These are phyloP conservation scores for Podaxis sp. DNA, from an alignment of 768 basidiomycete genomes.

Conservation along the genomic window DNA sequence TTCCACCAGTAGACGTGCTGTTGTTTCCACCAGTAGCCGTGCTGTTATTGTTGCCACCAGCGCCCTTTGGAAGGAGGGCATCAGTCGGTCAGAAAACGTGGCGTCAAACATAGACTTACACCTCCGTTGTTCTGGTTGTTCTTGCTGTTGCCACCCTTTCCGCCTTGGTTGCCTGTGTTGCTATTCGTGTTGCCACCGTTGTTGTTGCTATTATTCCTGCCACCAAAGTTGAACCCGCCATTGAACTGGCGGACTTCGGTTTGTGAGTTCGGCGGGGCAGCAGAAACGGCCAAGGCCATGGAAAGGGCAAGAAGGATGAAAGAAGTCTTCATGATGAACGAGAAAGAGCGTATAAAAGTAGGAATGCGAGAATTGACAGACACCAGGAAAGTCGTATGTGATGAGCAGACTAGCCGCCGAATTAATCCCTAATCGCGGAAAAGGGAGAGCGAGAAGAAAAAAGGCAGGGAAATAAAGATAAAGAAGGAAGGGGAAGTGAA, in stretches of 20 bases:
- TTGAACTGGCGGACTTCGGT: background rate
- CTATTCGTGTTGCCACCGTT: slow-evolving; percentile 7
- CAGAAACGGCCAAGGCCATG: slow-evolving; percentile 23
- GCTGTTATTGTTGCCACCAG: slow-evolving; percentile 9
- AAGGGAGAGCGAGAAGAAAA: slow-evolving; percentile 15
- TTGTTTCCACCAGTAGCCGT: slow-evolving; percentile 8
- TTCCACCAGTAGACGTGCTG: slow-evolving; percentile 6
- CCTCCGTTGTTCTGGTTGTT: slow-evolving; percentile 12
- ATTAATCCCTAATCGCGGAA: slow-evolving; percentile 27
- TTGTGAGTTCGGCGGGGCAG: slow-evolving; percentile 14
- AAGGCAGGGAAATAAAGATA: slow-evolving; percentile 12
- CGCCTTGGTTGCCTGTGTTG: background rate
- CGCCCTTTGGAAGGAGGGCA: background rate
- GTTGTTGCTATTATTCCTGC: slow-evolving; percentile 9
- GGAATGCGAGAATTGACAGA: slow-evolving; percentile 19
- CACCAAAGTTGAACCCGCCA: background rate
- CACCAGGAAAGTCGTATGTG: slow-evolving; percentile 6
- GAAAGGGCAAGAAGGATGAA: slow-evolving; percentile 23
- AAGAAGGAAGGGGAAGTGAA: slow-evolving; percentile 12
- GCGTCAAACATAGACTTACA: background rate
- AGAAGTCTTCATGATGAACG: slow-evolving; percentile 26
- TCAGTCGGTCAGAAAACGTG: background rate
- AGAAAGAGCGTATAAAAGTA: slow-evolving; percentile 17
- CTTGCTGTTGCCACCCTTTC: background rate
- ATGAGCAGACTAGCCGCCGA: slow-evolving; percentile 24